Evolutionary conservation across 1,284 basidiomycete species (phyloP).

Genomic region (Pterulicium gracile): DNA sequence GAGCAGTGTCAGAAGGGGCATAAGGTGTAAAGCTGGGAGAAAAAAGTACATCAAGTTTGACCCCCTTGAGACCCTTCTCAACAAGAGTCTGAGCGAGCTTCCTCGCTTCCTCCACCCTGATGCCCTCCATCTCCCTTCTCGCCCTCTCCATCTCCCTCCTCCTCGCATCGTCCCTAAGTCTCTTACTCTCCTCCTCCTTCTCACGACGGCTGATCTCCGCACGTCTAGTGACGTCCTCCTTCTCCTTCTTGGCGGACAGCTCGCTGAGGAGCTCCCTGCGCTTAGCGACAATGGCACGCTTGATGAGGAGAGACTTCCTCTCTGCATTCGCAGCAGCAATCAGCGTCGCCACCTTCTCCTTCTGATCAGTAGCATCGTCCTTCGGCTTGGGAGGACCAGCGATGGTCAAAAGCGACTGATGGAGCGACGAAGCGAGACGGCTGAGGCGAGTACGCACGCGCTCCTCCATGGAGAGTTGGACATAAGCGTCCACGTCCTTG

Average conservation of each 20-base stretch:
- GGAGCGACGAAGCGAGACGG: conserved; percentile 62
- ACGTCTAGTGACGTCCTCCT: conserved; percentile 77
- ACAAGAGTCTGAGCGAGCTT: conserved; percentile 85
- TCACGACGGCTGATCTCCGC: conserved; percentile 64
- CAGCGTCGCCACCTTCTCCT: conserved; percentile 41
- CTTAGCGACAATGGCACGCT: conserved; percentile 77
- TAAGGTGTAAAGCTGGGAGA: conserved; percentile 1
- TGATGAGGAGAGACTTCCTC: conserved; percentile 66
- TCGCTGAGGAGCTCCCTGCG: conserved; percentile 86
- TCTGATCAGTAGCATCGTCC: conserved; percentile 36
- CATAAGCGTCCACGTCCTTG: conserved; percentile 25
- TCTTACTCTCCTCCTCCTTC: conserved; percentile 65
- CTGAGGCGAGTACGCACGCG: conserved; percentile 70
- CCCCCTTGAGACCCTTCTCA: conserved; percentile 54
- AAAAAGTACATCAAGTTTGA: conserved; percentile 4
- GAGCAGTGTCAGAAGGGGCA: conserved; percentile 2
- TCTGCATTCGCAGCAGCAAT: conserved; percentile 56
- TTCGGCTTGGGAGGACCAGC: conserved; percentile 27
- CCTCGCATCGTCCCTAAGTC: conserved; percentile 59
- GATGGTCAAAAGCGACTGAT: conserved; percentile 54
- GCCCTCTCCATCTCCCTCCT: conserved; percentile 74
- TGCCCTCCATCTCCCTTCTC: conserved; percentile 74
- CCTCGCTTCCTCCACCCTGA: conserved; percentile 78
- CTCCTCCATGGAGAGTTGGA: conserved; percentile 63
- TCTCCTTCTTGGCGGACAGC: conserved; percentile 79